Evolutionary conservation across 192 early-diverging fungal genomes (phyloP).

Genomic region (Rhizoclosmatium sp.): DNA sequence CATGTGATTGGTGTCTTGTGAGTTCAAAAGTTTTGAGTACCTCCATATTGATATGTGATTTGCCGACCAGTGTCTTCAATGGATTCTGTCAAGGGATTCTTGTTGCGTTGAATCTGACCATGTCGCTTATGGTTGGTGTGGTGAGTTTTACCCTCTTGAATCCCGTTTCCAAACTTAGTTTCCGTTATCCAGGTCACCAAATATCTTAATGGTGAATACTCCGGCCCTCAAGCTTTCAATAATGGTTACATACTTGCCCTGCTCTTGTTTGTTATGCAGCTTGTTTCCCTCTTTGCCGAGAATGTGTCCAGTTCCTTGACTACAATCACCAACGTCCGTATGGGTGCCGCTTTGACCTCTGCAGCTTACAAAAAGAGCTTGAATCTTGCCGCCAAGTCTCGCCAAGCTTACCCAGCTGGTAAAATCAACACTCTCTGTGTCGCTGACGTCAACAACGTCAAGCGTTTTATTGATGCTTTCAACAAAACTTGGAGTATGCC

Average conservation of each 20-base stretch:
- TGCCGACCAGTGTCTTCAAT: background rate
- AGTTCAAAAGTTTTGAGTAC: background rate
- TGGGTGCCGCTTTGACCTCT: conserved; percentile 1
- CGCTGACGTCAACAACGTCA: conserved; percentile 13
- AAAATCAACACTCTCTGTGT: conserved; percentile 16
- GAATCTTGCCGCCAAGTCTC: conserved; percentile 11
- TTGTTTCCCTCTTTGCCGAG: background rate
- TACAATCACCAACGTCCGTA: background rate
- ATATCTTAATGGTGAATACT: background rate
- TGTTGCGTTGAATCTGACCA: background rate
- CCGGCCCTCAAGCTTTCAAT: background rate
- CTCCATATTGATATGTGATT: background rate
- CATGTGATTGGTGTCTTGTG: conserved; percentile 12
- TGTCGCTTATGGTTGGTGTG: conserved; percentile 13
- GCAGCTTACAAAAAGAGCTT: background rate
- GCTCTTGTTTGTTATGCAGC: conserved; percentile 14
- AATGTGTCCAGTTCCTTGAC: conserved; percentile 18
- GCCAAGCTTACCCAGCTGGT: conserved; percentile 9
- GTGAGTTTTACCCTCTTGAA: background rate
- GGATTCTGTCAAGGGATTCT: background rate
- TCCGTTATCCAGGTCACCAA: background rate
- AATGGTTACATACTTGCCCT: conserved; percentile 15
- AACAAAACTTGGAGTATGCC: conserved; percentile 8
- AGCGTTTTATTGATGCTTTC: background rate
- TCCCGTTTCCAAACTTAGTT: no score